Evolutionary conservation across 768 basidiomycete genomes (phyloP).

Genomic region (Agaricus sinodeliciosus): DNA sequence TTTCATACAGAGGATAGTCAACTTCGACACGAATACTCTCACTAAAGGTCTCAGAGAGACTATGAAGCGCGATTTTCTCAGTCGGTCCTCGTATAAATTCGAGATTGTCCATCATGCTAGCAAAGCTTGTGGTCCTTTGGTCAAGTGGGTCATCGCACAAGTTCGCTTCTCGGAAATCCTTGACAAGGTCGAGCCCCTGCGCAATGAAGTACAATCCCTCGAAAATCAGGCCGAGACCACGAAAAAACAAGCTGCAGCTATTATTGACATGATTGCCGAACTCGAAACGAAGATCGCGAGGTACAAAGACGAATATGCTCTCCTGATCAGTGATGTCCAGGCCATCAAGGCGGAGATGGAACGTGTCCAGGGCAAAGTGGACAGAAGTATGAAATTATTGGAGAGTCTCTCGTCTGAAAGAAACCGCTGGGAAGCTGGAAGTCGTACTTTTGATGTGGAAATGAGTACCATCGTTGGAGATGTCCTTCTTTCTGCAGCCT

Average conservation of each 20-base stretch:
- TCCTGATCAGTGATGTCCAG: slow-evolving; percentile 94
- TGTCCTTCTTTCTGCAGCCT: slow-evolving; percentile 90
- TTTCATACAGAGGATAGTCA: slow-evolving; percentile 93
- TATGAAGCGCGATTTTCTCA: slow-evolving; percentile 92
- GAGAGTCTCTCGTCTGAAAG: slow-evolving; percentile 94
- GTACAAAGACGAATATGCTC: slow-evolving; percentile 97
- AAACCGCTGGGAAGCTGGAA: slow-evolving; percentile 89
- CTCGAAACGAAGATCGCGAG: slow-evolving; percentile 86
- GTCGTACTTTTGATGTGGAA: slow-evolving; percentile 92
- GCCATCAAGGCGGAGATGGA: slow-evolving; percentile 98
- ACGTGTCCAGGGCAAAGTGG: slow-evolving; percentile 92
- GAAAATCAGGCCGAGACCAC: slow-evolving; percentile 93
- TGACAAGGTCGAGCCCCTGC: slow-evolving; percentile 93
- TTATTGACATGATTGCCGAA: slow-evolving; percentile 88
- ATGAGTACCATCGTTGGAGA: slow-evolving; percentile 99
- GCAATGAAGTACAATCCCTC: slow-evolving; percentile 90
- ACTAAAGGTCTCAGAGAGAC: slow-evolving; percentile 80
- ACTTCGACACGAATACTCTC: slow-evolving; percentile 90
- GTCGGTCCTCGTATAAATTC: slow-evolving; percentile 87
- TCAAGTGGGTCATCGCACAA: slow-evolving; percentile 98
- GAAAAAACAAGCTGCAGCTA: slow-evolving; percentile 85
- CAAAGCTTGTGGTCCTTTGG: slow-evolving; percentile 95
- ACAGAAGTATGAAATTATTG: slow-evolving; percentile 92
- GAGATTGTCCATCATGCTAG: slow-evolving; percentile 93
- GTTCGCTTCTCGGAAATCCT: slow-evolving; percentile 96